A percentile compares a stretch with the other conserved stretches of the same genome.
Conservation (phyloP, 2,329 filamentous ascomycete genomes). For the Pochonia chlamydosporia region DNA sequence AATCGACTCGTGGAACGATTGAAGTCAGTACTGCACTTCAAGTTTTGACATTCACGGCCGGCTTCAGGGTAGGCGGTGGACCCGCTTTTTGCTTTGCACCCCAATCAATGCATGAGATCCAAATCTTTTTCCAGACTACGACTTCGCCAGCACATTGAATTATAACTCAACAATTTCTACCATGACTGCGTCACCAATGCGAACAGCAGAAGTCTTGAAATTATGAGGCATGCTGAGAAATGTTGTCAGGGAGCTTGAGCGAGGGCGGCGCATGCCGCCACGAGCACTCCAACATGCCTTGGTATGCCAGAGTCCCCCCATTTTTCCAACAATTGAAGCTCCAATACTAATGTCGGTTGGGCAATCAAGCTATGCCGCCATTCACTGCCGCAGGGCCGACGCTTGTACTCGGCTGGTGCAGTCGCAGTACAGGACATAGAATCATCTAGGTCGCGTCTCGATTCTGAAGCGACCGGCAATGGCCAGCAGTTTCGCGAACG, state of each 20-base stretch:
- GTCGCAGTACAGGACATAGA: not conserved
- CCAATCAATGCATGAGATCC: not conserved
- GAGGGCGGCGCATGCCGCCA: conserved; percentile 20
- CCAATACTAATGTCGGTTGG: not conserved
- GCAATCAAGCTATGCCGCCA: not conserved
- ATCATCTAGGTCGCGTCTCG: not conserved
- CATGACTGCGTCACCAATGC: not conserved
- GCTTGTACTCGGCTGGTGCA: not conserved
- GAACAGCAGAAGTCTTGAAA: conserved; percentile 11
- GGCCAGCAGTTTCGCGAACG: not conserved
- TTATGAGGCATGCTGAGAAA: conserved; percentile 32
- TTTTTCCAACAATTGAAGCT: not conserved
- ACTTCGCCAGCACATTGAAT: not conserved
- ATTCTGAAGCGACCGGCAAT: not conserved
- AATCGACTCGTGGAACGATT: too few relatives aligned
- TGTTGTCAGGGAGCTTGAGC: conserved; percentile 24
- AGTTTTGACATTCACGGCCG: not conserved
- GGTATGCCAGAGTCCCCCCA: conserved; percentile 12
- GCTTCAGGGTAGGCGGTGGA: not conserved
- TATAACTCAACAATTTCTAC: not conserved
- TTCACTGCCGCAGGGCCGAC: not conserved
- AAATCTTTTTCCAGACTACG: not conserved
- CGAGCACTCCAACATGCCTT: conserved; percentile 14
- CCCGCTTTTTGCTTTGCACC: not conserved
- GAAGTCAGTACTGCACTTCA: too few relatives aligned